These are phyloP conservation scores for Anisogramma anomala DNA, from an alignment of 2,329 filamentous ascomycete genomes.

Conservation along the genomic window DNA sequence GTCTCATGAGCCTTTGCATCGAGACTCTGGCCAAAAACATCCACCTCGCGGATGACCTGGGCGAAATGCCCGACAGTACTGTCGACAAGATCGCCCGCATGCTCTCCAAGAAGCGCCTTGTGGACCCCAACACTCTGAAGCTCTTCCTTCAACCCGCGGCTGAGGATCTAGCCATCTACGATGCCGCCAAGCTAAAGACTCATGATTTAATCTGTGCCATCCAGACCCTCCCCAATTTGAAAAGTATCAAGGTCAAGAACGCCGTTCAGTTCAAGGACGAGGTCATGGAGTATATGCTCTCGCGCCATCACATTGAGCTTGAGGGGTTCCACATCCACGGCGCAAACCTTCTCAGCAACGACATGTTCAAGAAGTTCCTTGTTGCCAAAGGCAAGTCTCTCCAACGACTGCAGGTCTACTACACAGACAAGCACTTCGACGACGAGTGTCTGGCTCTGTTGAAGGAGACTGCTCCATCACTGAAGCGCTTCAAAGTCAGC, in stretches of 20 bases:
- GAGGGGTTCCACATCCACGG: constrained; percentile 68
- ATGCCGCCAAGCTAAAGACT: constrained; percentile 52
- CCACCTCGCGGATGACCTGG: constrained; percentile 49
- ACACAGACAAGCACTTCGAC: constrained; percentile 71
- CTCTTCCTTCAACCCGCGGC: constrained; percentile 44
- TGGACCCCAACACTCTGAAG: constrained; percentile 41
- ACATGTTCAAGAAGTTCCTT: constrained; percentile 63
- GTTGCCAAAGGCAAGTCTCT: constrained; percentile 52
- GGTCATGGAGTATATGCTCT: constrained; percentile 69
- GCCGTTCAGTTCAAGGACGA: constrained; percentile 86
- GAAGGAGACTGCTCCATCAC: constrained; percentile 49
- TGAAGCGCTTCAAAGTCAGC: constrained; percentile 67
- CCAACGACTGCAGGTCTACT: constrained; percentile 63
- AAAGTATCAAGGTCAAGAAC: constrained; percentile 64
- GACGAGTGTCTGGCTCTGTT: constrained; percentile 58
- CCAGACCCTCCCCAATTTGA: constrained; percentile 57
- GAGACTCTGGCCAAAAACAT: constrained; percentile 53
- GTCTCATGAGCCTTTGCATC: constrained; percentile 52
- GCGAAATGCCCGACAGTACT: constrained; percentile 42
- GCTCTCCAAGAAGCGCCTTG: constrained; percentile 47
- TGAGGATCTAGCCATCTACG: constrained; percentile 44
- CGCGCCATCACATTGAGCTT: constrained; percentile 57
- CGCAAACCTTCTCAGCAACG: constrained; percentile 69
- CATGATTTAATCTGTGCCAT: constrained; percentile 76
- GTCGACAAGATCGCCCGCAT: constrained; percentile 49